These are phyloP conservation scores for Acanthamoeba sp. DNA, from an alignment of 208 protist genomes.

Conservation along the genomic window DNA sequence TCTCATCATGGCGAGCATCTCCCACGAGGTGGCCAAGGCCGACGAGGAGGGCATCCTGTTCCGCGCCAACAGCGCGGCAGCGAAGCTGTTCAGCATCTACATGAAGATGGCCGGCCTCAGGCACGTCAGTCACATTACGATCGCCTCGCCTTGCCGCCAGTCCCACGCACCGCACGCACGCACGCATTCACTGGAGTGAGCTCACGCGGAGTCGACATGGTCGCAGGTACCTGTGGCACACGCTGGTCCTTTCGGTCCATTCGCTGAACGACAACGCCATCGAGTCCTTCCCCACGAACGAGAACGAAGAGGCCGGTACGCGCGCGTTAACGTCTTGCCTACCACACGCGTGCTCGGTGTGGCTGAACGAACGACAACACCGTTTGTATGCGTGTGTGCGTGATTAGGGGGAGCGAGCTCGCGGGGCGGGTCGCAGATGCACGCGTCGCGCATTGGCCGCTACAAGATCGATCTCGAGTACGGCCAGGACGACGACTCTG, in stretches of 20 bases:
- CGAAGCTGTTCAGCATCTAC: constrained; percentile 9
- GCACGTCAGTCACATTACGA: too few species aligned
- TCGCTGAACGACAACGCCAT: constrained; percentile 49
- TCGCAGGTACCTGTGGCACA: constrained; percentile 25
- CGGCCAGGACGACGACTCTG: not conserved
- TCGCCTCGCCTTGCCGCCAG: too few species aligned
- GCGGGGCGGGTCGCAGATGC: not conserved
- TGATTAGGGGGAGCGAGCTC: too few species aligned
- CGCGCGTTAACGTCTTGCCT: too few species aligned
- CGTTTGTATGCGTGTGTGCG: too few species aligned
- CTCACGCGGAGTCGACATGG: too few species aligned
- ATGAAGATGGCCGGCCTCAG: too few species aligned
- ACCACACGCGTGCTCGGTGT: too few species aligned
- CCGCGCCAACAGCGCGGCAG: constrained; percentile 7
- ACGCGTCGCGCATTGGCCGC: not conserved
- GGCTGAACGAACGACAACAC: too few species aligned
- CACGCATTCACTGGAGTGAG: too few species aligned
- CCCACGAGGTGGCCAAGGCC: not conserved
- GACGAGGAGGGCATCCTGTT: constrained; percentile 50
- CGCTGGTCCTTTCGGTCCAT: constrained; percentile 24
- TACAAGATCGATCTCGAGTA: not conserved
- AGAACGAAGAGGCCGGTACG: too few species aligned
- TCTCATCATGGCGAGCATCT: not conserved
- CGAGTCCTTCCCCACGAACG: not conserved
- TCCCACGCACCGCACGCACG: too few species aligned